Conservation (phyloP, 192 early-diverging fungal species). For the Funneliformis mosseae region DNA sequence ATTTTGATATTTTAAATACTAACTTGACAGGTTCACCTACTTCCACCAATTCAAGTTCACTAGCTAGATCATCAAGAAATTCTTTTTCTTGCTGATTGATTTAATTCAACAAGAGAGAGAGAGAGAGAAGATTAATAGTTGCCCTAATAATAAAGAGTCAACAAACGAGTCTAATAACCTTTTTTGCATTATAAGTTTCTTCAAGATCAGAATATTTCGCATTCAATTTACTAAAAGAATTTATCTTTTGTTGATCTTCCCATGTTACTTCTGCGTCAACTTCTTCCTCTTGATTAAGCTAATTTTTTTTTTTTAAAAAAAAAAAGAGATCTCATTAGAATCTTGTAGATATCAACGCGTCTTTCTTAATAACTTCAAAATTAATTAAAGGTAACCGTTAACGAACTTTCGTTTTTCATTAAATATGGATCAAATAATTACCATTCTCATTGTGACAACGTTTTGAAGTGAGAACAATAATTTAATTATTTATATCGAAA, state of each 20-base stretch:
- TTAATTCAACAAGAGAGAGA: no score
- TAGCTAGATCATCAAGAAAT: conserved; percentile 90
- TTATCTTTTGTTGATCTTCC: conserved; percentile 97
- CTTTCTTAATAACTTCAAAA: not conserved
- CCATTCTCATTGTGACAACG: not conserved
- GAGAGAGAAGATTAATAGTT: no score
- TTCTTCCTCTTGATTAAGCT: conserved; percentile 71
- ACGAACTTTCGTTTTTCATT: no score
- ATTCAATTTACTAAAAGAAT: conserved; percentile 89
- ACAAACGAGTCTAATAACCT: conserved; percentile 52
- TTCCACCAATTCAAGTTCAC: conserved; percentile 90
- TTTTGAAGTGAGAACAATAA: no score
- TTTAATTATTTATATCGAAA: no score
- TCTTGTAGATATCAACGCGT: not conserved
- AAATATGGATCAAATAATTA: not conserved
- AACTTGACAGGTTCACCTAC: conserved; percentile 65
- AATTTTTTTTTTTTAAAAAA: not conserved
- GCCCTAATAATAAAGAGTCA: not conserved
- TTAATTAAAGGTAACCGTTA: not conserved
- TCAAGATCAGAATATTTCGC: conserved; percentile 74
- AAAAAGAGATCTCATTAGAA: not conserved
- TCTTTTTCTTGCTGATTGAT: conserved; percentile 70
- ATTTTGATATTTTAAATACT: not conserved
- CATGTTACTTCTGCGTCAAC: conserved; percentile 91
- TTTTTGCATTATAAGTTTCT: conserved; percentile 76